phyloP scores from a whole-genome alignment of 2,329 filamentous ascomycete species.

The Diaporthe velutina region DNA sequence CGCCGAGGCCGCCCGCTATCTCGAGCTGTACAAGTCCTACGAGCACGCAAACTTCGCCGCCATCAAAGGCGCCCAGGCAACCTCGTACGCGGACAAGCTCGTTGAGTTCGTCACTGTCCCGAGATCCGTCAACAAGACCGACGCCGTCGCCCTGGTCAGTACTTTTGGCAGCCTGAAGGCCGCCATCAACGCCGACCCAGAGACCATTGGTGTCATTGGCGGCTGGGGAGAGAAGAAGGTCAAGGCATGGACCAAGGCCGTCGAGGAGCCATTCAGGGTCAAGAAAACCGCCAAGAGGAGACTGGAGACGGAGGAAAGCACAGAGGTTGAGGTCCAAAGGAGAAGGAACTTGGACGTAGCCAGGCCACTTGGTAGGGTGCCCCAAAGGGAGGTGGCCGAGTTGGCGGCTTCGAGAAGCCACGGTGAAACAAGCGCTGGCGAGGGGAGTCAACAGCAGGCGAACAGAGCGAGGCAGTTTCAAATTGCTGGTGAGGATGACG shows the following conservation, averaged over 20 bases:
- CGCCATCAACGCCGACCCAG: slow-evolving; percentile 88
- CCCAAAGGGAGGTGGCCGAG: slow-evolving; percentile 39
- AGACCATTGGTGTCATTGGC: slow-evolving; percentile 85
- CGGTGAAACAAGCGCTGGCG: slow-evolving; percentile 48
- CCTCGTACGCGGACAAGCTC: slow-evolving; percentile 86
- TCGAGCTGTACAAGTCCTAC: slow-evolving; percentile 95
- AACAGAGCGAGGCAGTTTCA: slow-evolving; percentile 51
- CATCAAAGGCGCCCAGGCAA: slow-evolving; percentile 88
- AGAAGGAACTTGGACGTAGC: slow-evolving; percentile 44
- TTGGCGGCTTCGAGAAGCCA: slow-evolving; percentile 48
- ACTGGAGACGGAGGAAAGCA: slow-evolving; percentile 41
- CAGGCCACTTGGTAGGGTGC: slow-evolving; percentile 41
- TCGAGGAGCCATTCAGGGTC: slow-evolving; percentile 87
- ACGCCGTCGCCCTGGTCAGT: slow-evolving; percentile 89
- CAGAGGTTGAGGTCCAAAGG: slow-evolving; percentile 37
- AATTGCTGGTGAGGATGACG: slow-evolving; percentile 49
- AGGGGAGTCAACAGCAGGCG: slow-evolving; percentile 16
- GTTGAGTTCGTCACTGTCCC: slow-evolving; percentile 95
- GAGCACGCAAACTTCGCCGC: slow-evolving; percentile 85
- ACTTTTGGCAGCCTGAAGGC: slow-evolving; percentile 91
- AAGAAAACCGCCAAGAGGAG: slow-evolving; percentile 73
- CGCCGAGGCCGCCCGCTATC: slow-evolving; percentile 91
- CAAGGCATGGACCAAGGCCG: slow-evolving; percentile 83
- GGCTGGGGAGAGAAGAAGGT: slow-evolving; percentile 98
- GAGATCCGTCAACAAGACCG: slow-evolving; percentile 91